A percentile compares a stretch with the other conserved stretches of the same genome.
Evolutionary conservation across 768 basidiomycete genomes (phyloP).

Genomic region (Leccinum fibrillosum): DNA sequence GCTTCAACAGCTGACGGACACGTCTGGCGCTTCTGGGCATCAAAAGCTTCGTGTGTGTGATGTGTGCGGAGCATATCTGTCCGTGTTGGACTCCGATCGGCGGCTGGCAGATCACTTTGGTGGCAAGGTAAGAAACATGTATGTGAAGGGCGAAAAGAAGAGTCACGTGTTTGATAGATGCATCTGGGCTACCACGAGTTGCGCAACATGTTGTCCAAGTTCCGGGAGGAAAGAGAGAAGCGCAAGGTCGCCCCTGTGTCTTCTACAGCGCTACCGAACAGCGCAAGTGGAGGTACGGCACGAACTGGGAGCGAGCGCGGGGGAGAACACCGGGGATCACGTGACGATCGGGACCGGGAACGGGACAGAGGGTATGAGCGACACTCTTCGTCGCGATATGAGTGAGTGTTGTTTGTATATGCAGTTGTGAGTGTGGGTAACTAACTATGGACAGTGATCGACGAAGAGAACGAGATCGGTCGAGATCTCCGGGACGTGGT

Average conservation of each 20-base stretch:
- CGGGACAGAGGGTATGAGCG: slow-evolving; percentile 68
- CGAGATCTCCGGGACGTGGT: slow-evolving; percentile 61
- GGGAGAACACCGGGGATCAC: slow-evolving; percentile 54
- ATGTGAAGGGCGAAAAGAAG: slow-evolving; percentile 23
- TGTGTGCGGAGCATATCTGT: slow-evolving; percentile 99
- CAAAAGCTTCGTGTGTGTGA: slow-evolving; percentile 99
- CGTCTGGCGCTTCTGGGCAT: slow-evolving; percentile 98
- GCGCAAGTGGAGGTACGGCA: slow-evolving; percentile 36
- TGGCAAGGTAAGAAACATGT: slow-evolving; percentile 85
- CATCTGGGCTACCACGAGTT: slow-evolving; percentile 98
- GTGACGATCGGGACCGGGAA: slow-evolving; percentile 67
- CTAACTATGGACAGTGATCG: slow-evolving; percentile 49
- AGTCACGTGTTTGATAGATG: slow-evolving; percentile 62
- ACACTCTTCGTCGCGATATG: slow-evolving; percentile 61
- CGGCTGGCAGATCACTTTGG: slow-evolving; percentile 99
- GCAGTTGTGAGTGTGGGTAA: slow-evolving; percentile 6
- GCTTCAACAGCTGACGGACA: slow-evolving; percentile 93
- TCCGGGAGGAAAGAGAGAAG: slow-evolving; percentile 88
- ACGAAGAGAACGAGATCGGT: slow-evolving; percentile 69
- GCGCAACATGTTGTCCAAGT: slow-evolving; percentile 87
- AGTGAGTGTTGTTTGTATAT: slow-evolving; percentile 46
- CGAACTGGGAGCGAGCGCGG: slow-evolving; percentile 43
- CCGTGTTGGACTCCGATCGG: slow-evolving; percentile 96
- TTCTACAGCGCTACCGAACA: slow-evolving; percentile 33
- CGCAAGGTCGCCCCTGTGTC: slow-evolving; percentile 58